Percentiles rank a stretch among this genome's conserved stretches.
Evolutionary conservation across 2,329 filamentous ascomycete genomes (phyloP).

Genomic region (Claviceps digitariae): DNA sequence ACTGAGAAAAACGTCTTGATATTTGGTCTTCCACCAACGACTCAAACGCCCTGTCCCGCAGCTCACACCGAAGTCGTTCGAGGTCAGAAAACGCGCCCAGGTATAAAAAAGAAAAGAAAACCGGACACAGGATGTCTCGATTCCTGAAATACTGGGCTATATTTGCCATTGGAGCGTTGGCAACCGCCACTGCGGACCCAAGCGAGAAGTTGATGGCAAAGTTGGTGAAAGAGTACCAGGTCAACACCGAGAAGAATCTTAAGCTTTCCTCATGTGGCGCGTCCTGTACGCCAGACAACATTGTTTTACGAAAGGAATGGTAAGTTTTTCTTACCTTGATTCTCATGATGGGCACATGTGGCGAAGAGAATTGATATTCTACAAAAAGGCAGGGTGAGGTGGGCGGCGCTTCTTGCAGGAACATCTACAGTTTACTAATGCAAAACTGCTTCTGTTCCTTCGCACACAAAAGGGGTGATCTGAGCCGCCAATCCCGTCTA

Average conservation of each 20-base stretch:
- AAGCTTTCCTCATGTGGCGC: not conserved
- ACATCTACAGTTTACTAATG: no score
- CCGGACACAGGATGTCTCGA: not conserved
- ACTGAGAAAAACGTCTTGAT: no score
- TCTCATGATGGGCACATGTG: no score
- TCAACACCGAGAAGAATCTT: not conserved
- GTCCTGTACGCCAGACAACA: not conserved
- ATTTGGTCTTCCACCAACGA: not conserved
- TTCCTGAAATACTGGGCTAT: not conserved
- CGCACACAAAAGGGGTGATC: not conserved
- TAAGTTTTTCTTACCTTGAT: not conserved
- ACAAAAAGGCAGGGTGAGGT: no score
- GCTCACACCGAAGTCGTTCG: not conserved
- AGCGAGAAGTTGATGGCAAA: not conserved
- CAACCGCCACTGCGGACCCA: not conserved
- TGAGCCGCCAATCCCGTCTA: not conserved
- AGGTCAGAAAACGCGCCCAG: not conserved
- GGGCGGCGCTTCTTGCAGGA: no score
- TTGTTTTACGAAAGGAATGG: not conserved
- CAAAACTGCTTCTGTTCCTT: no score
- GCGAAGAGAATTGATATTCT: no score
- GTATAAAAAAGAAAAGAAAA: not conserved
- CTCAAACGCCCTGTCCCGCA: not conserved
- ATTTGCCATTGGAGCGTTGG: not conserved
- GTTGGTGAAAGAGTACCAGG: not conserved